These are phyloP conservation scores for Aegilops speltoides DNA, from an alignment of 176 grass and related monocot genomes.

Conservation along the genomic window DNA sequence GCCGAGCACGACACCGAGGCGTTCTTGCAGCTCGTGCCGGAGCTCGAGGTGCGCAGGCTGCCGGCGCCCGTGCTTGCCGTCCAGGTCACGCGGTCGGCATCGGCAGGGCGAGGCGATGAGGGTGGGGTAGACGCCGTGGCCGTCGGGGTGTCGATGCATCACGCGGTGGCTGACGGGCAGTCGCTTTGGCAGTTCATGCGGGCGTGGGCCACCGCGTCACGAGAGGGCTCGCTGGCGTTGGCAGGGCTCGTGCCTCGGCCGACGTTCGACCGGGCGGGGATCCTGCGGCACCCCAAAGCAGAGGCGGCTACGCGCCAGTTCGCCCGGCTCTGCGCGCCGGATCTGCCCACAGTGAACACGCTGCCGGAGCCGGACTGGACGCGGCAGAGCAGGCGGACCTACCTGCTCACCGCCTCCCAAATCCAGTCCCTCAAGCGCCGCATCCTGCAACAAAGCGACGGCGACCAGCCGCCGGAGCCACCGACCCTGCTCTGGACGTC, in stretches of 20 bases:
- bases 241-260: neutral
- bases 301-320: conserved; percentile 11
- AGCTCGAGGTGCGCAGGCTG: conserved; percentile 1
- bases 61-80: conserved; percentile 36
- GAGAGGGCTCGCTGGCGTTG: neutral
- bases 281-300: conserved; percentile 26
- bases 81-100: conserved; percentile 37
- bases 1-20: conserved; percentile 40
- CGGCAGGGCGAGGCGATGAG: too few relatives aligned
- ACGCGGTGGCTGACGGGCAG: conserved; percentile 36
- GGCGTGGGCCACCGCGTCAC: conserved; percentile 39
- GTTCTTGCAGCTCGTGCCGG: conserved; percentile 42
- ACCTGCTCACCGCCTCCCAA: neutral
- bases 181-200: conserved; percentile 56
- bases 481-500: conserved; percentile 36
- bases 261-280: conserved; percentile 30
- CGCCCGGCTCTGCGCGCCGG: conserved; percentile 19
- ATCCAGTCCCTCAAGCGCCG: conserved; percentile 37
- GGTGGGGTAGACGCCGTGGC: neutral
- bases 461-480: neutral
- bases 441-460: neutral
- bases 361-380: neutral
- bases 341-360: conserved; percentile 5
- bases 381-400: conserved; percentile 15
- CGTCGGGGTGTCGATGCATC: conserved; percentile 47